Percentiles rank a stretch among this genome's conserved stretches.
Evolutionary conservation across 306 rosid genomes (phyloP).

Genomic region (Oxytropis ochrocephala): DNA sequence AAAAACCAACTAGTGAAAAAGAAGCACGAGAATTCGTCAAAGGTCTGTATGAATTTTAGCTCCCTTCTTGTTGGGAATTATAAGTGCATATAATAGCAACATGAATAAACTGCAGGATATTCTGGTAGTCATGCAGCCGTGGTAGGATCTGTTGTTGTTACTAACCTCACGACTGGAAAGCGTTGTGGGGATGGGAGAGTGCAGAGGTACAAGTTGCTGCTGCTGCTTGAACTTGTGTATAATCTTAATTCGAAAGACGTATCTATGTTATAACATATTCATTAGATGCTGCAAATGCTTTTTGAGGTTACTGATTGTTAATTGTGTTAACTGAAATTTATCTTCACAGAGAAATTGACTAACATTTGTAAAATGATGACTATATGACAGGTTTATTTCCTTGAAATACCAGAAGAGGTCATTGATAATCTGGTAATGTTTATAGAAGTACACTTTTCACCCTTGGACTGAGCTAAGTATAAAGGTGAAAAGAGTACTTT

Average conservation of each 20-base stretch:
- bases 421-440: slow-evolving; percentile 64
- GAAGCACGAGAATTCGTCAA: slow-evolving; percentile 84
- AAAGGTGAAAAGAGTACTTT: slow-evolving; percentile 50
- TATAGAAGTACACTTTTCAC: slow-evolving; percentile 45
- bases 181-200: slow-evolving; percentile 75
- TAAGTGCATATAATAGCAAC: not conserved
- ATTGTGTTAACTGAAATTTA: not conserved
- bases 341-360: slow-evolving; percentile 5
- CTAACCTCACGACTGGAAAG: slow-evolving; percentile 77
- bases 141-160: slow-evolving; percentile 76
- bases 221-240: slow-evolving; percentile 5
- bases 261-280: not conserved
- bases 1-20: slow-evolving; percentile 73
- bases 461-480: slow-evolving; percentile 35
- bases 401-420: slow-evolving; percentile 72
- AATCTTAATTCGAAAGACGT: not conserved
- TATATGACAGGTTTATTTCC: slow-evolving; percentile 74
- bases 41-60: slow-evolving; percentile 40
- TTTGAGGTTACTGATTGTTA: slow-evolving; percentile 7
- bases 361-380: not conserved
- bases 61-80: not conserved
- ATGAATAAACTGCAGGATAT: slow-evolving; percentile 54
- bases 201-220: slow-evolving; percentile 62
- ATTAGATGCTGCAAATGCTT: slow-evolving; percentile 3
- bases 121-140: slow-evolving; percentile 84